Conservation (phyloP, 2,329 filamentous ascomycete genomes). For the Reticulascus tulasneorum region DNA sequence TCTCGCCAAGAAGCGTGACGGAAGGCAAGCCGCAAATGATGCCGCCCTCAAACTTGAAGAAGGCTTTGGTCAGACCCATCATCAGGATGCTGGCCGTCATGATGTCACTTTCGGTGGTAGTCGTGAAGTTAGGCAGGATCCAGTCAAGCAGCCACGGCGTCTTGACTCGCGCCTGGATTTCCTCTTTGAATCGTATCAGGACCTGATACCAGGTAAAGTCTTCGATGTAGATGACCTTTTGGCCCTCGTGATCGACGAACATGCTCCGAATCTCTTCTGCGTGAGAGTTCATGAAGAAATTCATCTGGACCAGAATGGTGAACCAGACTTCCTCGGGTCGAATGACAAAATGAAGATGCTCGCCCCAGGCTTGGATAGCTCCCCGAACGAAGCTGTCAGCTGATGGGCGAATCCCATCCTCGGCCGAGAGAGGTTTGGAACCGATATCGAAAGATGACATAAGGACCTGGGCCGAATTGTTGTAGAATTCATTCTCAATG, state of each 20-base stretch:
- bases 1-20: conserved; percentile 35
- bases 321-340: conserved; percentile 55
- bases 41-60: conserved; percentile 31
- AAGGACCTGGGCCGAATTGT: conserved; percentile 1
- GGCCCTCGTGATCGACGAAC: conserved; percentile 42
- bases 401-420: neutral
- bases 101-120: conserved; percentile 31
- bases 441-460: conserved; percentile 1
- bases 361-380: conserved; percentile 43
- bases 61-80: conserved; percentile 40
- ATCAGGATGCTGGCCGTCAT: conserved; percentile 38
- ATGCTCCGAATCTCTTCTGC: conserved; percentile 39
- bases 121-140: conserved; percentile 39
- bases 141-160: conserved; percentile 36
- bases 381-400: conserved; percentile 37
- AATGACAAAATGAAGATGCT: conserved; percentile 45
- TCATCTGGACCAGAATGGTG: conserved; percentile 47
- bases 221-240: conserved; percentile 33
- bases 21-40: conserved; percentile 39
- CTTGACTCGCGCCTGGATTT: conserved; percentile 35
- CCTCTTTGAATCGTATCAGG: conserved; percentile 28
- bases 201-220: conserved; percentile 18
- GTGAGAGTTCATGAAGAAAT: conserved; percentile 44
- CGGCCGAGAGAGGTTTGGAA: neutral
- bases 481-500: conserved; percentile 1